Base-by-base conservation (phyloP, 1,284 basidiomycete species). In the Schizophyllum amplum region DNA sequence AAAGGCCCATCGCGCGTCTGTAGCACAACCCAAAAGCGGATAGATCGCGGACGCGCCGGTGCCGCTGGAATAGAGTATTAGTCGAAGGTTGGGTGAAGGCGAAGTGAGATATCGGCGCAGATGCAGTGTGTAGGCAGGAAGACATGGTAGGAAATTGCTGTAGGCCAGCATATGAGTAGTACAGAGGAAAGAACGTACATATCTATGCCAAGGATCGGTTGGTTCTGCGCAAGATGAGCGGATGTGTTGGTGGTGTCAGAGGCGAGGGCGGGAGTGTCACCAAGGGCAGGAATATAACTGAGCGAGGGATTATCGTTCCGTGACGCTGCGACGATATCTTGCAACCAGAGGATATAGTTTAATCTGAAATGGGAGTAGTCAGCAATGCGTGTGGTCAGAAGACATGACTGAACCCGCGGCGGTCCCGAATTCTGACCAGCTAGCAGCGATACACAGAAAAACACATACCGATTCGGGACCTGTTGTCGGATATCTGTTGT, bases 21-120 rank as follows among this genome's bases (percentile, higher is more conserved):
- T 67, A 1, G 71, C 75, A 65, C 86, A 87, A 0, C 81, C 81
- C 0, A 98, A 77, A 0, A 97, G 73, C 0, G 94, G 87, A 63
- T 98, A 98, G 60, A 98, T 94, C 0, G 84, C 90, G 0, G 91
- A 90, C 6, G 94, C 86, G 0, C 95, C 95, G 6, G 93, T 96
- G 17, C 95, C 95, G 47, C 94, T 95, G 61, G 9, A 42, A 42
- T 3, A 9, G 17, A 42, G n/a, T n/a, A n/a, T n/a, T n/a, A n/a
- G n/a, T n/a, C n/a, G n/a, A n/a, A n/a, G n/a, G n/a, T n/a, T n/a
- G n/a, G n/a, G n/a, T n/a, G n/a, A n/a, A n/a, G n/a, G n/a, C n/a
- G n/a, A n/a, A n/a, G n/a, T n/a, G n/a, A n/a, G n/a, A n/a, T n/a
- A n/a, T n/a, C n/a, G n/a, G n/a, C n/a, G n/a, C n/a, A n/a, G n/a